phyloP scores from a whole-genome alignment of 2,329 filamentous ascomycete genomes.

The Aspergillus intermedius region DNA sequence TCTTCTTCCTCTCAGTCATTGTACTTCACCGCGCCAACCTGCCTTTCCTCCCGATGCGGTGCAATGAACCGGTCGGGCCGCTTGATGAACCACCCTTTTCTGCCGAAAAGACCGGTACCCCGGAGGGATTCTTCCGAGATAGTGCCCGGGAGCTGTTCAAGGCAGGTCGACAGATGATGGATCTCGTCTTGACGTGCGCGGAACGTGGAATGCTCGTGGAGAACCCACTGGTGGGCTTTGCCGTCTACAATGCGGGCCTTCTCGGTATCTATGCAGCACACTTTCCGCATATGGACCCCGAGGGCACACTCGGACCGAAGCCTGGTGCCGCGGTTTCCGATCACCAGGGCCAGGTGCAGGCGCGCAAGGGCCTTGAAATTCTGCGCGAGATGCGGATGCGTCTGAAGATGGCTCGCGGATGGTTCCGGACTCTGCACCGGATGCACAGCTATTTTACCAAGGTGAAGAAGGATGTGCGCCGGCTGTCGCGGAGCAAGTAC shows the following conservation, averaged over 20 bases:
- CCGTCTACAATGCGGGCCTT: conserved; percentile 49
- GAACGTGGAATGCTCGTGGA: conserved; percentile 47
- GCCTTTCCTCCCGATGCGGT: conserved; percentile 48
- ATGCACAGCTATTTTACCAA: conserved; percentile 37
- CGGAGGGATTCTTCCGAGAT: conserved; percentile 49
- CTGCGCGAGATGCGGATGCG: conserved; percentile 37
- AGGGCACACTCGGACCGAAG: conserved; percentile 40
- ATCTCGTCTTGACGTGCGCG: conserved; percentile 47
- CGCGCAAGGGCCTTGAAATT: conserved; percentile 32
- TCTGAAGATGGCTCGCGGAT: conserved; percentile 35
- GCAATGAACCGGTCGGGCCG: conserved; percentile 46
- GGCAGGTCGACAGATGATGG: conserved; percentile 48
- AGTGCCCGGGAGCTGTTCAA: conserved; percentile 46
- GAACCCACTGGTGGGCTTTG: conserved; percentile 51
- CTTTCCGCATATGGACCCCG: conserved; percentile 51
- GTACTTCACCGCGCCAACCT: conserved; percentile 52
- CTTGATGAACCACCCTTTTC: conserved; percentile 46
- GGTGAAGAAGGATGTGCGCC: conserved; percentile 33
- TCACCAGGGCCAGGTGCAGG: conserved; percentile 26
- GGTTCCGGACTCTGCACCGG: conserved; percentile 40
- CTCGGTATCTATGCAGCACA: conserved; percentile 48
- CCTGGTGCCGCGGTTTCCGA: conserved; percentile 19
- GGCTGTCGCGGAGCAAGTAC: conserved; percentile 23
- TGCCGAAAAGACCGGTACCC: conserved; percentile 36
- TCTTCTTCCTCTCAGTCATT: conserved; percentile 49